A percentile compares a stretch with the other conserved stretches of the same genome.
Conservation (phyloP, 805 yeast genomes). For the Kazachstania viticola region DNA sequence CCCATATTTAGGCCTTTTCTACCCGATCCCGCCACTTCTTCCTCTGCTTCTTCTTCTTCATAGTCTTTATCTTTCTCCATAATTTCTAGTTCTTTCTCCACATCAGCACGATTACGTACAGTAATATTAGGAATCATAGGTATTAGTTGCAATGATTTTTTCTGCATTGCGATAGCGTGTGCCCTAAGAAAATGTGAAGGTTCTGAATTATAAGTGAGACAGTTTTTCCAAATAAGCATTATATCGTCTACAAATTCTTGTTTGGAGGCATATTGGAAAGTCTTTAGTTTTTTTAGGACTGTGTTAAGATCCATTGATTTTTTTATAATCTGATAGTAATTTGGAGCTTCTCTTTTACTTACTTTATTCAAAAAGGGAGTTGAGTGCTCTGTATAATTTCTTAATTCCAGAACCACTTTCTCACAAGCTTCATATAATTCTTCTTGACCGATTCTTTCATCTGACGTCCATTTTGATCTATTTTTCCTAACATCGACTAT, state of each 20-base stretch:
- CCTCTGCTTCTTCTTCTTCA: conserved; percentile 26
- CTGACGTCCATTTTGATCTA: conserved; percentile 95
- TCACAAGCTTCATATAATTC: conserved; percentile 97
- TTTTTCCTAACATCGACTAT: conserved; percentile 90
- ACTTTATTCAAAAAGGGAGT: conserved; percentile 92
- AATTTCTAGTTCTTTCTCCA: conserved; percentile 52
- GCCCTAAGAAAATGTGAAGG: conserved; percentile 84
- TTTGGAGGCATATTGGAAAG: conserved; percentile 72
- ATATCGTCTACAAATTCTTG: conserved; percentile 89
- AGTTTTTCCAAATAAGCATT: conserved; percentile 91
- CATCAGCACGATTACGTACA: conserved; percentile 59
- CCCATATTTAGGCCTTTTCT: conserved; percentile 28
- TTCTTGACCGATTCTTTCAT: conserved; percentile 91
- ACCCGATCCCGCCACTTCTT: conserved; percentile 27
- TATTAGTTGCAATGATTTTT: conserved; percentile 60
- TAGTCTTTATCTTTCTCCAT: conserved; percentile 29
- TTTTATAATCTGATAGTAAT: conserved; percentile 80
- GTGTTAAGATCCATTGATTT: conserved; percentile 95
- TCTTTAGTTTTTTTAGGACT: conserved; percentile 78
- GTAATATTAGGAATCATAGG: conserved; percentile 86
- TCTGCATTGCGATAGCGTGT: conserved; percentile 94
- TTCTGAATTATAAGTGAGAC: conserved; percentile 85
- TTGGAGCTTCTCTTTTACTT: conserved; percentile 97
- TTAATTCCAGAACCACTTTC: conserved; percentile 77
- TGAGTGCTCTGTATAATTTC: conserved; percentile 92